These are phyloP conservation scores for Camelina sativa DNA, from an alignment of 345 rosid species.

Conservation along the genomic window DNA sequence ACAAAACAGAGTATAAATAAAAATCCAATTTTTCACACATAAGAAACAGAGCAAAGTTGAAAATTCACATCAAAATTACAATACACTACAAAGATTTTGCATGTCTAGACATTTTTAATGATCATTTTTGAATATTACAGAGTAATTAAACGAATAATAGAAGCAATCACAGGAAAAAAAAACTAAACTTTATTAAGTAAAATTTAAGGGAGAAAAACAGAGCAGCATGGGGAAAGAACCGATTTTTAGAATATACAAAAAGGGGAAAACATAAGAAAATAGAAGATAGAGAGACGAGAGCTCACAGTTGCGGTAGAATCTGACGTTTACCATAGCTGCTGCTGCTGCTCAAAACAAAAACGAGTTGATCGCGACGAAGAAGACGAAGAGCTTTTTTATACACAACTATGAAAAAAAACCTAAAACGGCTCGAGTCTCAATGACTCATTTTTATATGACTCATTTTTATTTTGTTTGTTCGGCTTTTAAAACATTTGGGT, in stretches of 20 bases:
- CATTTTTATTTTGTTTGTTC: not conserved
- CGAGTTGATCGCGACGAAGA: conserved; percentile 23
- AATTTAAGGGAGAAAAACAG: not conserved
- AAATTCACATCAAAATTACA: not conserved
- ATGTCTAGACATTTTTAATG: not conserved
- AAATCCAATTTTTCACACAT: not conserved
- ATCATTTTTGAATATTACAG: too few relatives aligned
- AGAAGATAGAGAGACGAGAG: conserved; percentile 4
- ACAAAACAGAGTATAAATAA: conserved; percentile 5
- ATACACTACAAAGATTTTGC: not conserved
- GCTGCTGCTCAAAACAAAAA: conserved; percentile 15
- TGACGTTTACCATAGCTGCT: conserved; percentile 49
- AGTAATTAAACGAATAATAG: too few relatives aligned
- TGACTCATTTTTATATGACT: not conserved
- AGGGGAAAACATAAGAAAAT: not conserved
- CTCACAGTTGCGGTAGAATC: conserved; percentile 52
- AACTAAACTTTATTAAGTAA: not conserved
- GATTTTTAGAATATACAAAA: not conserved
- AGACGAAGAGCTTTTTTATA: conserved; percentile 15
- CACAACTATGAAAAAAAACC: conserved; percentile 20
- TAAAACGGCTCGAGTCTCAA: not conserved
- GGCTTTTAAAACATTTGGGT: not conserved
- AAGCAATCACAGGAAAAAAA: too few relatives aligned
- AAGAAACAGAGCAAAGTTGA: not conserved
- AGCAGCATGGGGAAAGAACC: not conserved